Evolutionary conservation across 164 flowering plant species (phyloP), one percentile per base, ranked within the genome.

Genomic region (Nymphaea thermarum): DNA sequence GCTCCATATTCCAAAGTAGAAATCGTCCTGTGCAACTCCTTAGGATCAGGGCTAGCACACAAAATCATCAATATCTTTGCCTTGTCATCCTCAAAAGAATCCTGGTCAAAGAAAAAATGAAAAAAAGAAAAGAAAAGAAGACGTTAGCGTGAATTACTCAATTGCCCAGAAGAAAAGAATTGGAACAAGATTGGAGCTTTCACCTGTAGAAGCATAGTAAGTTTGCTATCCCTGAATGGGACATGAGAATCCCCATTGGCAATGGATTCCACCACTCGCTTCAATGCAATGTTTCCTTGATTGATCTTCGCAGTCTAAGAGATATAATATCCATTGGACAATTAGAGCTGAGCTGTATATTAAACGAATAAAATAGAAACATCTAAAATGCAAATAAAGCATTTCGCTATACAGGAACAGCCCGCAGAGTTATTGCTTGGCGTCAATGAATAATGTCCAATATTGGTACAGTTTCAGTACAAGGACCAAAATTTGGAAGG

Each of bases 1-100:
- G 99, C 99, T n/a, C 99, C 99, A 73, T 94, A 94, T 70, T 94
- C 99, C n/a, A 94, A 84, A 5, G 97, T 94, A 59, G 90, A 83
- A 41, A 91, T 81, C 41, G 99, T 94, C 79, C 88, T 94, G 74
- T 91, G 88, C 71, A 91, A 79, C 75, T 94, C 99, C 78, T 91
- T 94, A 0, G 90, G 96, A 68, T 91, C 99, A 3, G 99, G 99
- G 72, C 96, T 91, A 44, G 96, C 93, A 78, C 99, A 91, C 12
- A 94, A 68, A 66, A 94, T 83, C 99, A 91, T 94, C 74, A 94
- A 70, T 4, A 94, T 91, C 71, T 94, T 94, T 15, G 98, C 87
- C 63, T 91, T 88, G 65, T 91, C 96, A 74, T 94, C 98, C 77
- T 94, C 99, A 69, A 94, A 94, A 12, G 99, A 94, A 76, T 94